Evolutionary conservation across 441 rosid genomes (phyloP).

Genomic region (Erysimum pusillum): DNA sequence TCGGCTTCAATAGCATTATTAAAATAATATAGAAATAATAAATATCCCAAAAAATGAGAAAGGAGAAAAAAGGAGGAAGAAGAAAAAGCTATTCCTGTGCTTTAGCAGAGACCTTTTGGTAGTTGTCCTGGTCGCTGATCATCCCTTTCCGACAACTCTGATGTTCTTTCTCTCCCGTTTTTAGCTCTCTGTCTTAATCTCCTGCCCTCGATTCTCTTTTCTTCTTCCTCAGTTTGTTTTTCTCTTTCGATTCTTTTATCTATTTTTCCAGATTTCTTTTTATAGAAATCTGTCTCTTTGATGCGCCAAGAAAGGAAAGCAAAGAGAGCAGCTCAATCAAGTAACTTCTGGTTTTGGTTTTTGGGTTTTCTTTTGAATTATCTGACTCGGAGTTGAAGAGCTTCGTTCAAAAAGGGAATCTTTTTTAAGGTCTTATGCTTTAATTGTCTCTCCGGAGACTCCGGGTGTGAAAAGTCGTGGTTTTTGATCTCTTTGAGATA

Average conservation of each 20-base stretch:
- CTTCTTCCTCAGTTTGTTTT: conserved; percentile 12
- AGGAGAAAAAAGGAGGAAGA: conserved; percentile 2
- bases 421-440: conserved; percentile 21
- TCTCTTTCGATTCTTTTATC: conserved; percentile 16
- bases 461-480: conserved; percentile 36
- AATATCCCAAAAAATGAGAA: conserved; percentile 23
- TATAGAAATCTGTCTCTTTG: conserved; percentile 17
- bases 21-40: neutral
- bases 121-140: conserved; percentile 70
- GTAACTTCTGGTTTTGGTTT: conserved; percentile 18
- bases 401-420: conserved; percentile 41
- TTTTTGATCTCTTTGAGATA: conserved; percentile 29
- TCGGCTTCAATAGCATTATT: conserved; percentile 70
- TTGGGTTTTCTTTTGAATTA: conserved; percentile 30
- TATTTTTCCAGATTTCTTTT: conserved; percentile 25
- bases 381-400: conserved; percentile 5
- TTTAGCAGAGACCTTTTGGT: conserved; percentile 55
- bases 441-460: conserved; percentile 42
- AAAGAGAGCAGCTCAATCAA: conserved; percentile 30
- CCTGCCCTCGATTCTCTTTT: conserved; percentile 28
- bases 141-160: conserved; percentile 73
- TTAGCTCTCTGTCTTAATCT: conserved; percentile 51
- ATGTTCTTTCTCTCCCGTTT: conserved; percentile 51
- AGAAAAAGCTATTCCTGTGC: conserved; percentile 54
- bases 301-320: conserved; percentile 29